Conservation (phyloP, 805 yeast species). For the Kuraishia piskuri region DNA sequence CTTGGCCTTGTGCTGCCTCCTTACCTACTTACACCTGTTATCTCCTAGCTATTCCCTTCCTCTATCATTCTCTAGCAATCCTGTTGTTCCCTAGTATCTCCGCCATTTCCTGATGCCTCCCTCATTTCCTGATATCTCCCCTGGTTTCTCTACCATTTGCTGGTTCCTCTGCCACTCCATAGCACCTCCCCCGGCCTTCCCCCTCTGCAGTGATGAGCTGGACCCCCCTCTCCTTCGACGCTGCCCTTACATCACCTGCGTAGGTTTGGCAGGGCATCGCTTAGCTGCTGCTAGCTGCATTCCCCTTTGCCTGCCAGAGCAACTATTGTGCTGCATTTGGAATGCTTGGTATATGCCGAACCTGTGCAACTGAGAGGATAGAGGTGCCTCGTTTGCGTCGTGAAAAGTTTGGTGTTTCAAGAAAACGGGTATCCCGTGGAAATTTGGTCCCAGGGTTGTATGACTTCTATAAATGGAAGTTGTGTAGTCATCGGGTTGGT, state of each 20-base stretch:
- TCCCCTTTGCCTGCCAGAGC: background rate
- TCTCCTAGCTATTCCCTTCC: no score
- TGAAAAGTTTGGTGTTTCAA: background rate
- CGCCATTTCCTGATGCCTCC: no score
- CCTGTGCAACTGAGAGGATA: background rate
- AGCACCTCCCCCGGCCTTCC: no score
- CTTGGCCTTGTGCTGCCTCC: no score
- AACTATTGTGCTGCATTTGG: background rate
- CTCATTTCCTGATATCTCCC: no score
- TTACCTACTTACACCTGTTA: no score
- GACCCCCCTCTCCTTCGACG: no score
- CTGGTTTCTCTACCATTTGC: no score
- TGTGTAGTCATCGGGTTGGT: background rate
- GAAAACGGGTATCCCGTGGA: background rate
- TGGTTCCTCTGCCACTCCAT: no score
- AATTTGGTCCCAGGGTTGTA: background rate
- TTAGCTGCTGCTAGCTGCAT: background rate
- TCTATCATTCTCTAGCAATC: no score
- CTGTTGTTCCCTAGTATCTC: no score
- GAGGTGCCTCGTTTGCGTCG: background rate
- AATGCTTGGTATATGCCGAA: background rate
- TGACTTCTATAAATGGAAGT: background rate
- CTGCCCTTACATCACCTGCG: background rate
- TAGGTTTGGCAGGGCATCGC: background rate
- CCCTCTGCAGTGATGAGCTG: no score